Conservation (phyloP, 2,329 filamentous ascomycete genomes). For the Talaromyces marneffei region DNA sequence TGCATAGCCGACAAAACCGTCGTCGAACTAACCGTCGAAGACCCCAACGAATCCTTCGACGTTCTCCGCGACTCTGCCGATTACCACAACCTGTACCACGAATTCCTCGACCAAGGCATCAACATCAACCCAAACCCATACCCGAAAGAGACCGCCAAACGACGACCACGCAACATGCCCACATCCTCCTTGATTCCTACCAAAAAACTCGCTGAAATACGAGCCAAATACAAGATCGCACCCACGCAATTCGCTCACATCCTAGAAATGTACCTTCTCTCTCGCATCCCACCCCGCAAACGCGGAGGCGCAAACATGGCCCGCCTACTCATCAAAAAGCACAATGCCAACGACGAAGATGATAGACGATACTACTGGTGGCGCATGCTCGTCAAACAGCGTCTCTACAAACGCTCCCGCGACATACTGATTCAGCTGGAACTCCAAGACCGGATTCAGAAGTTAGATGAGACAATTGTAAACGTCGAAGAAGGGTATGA, state of each 20-base stretch:
- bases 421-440: conserved; percentile 57
- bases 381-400: conserved; percentile 58
- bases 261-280: conserved; percentile 58
- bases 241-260: conserved; percentile 57
- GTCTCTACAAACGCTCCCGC: conserved; percentile 55
- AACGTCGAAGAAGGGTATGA: conserved; percentile 56
- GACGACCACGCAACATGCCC: conserved; percentile 37
- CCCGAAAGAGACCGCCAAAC: conserved; percentile 27
- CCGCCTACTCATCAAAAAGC: conserved; percentile 44
- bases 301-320: conserved; percentile 49
- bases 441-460: conserved; percentile 50
- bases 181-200: conserved; percentile 52
- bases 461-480: conserved; percentile 54
- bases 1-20: conserved; percentile 64
- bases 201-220: conserved; percentile 46
- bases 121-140: conserved; percentile 43
- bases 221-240: conserved; percentile 52
- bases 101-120: conserved; percentile 45
- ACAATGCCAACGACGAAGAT: conserved; percentile 45
- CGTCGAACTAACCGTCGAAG: conserved; percentile 84
- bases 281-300: conserved; percentile 47
- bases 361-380: conserved; percentile 61
- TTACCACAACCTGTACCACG: conserved; percentile 49
- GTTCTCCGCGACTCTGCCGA: conserved; percentile 59
- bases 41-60: conserved; percentile 70